Base-by-base conservation (phyloP, 257 asterid species). In the Paraleonurus japonicus region DNA sequence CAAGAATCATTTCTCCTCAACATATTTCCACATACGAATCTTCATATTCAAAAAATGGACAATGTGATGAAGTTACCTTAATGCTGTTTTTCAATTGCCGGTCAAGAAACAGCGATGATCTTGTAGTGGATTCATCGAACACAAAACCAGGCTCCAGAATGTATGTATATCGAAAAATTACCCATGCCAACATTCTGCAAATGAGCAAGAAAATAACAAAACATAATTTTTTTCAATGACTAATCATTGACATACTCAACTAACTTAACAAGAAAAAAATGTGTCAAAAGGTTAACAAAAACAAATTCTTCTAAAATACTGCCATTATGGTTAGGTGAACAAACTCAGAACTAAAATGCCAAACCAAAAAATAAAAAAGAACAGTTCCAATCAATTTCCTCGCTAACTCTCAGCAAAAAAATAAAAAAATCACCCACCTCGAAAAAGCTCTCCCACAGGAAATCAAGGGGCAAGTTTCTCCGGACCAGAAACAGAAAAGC, bases 111-210 rank as follows among this genome's bases (percentile, higher is more conserved):
- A 92, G 70, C 32, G 80, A 26, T 0, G 92, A 82, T 65, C 87
- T 85, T 13, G 97, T 88, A 5, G 92, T 92, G 4, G 92, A 85
- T 75, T 92, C 89, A 85, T 95, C 88, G 75, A 89, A 88, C 73
- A 78, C 85, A 75, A 86, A 91, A 71, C 96, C 95, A 67, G 98
- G 99, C 79, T 88, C 89, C 89, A 8, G 97, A 82, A 74, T 95
- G 98, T 76, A 92, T 48, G 69, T 84, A 87, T 65, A 92, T 81
- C 2, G 98, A 88, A 74, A 81, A 95, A 1, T 78, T 82, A 11
- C 71, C 82, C 77, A 54, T 75, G 47, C 86, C 96, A 41, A 79
- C 97, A 79, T 82, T 80, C 99, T 95, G 95, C 82, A 82, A 77
- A 58, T 65, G 43, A 58, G 70, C 7, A 74, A 39, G 9, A 65